Evolutionary conservation across 139 green algal species (phyloP), one percentile per base, ranked within the genome.

Genomic region (Coelastrella sp.): DNA sequence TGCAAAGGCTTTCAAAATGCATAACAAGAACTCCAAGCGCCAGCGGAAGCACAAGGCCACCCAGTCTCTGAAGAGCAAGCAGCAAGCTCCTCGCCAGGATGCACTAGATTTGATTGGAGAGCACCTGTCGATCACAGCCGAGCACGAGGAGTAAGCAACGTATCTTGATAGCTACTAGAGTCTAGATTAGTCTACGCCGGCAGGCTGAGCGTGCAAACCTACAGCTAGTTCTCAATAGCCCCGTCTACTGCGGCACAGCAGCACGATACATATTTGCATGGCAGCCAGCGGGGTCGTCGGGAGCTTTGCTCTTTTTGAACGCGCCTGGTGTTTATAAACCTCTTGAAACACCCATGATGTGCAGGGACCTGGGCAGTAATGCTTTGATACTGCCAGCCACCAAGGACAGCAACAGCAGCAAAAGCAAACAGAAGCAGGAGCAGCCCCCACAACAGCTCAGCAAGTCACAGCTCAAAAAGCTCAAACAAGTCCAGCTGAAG

Each of bases 381-480:
- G 92, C 93, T 2, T 68, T 93, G 54, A 92, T 95, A 78, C 77
- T 95, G 64, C 92, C 92, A 22, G 54, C 65, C 65, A 32, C 58
- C 4, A 23, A 22, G 7, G 59, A 16, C 23, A 88, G 59, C 7
- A 71, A 20, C 68, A 79, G 22, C 79, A 5, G 75, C 13, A 73
- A 73, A 7, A 73, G n/a, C 3, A 19, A 47, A 6, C 32, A 8
- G 4, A n/a, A 23, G 5, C 5, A 56, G 6, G 6, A 68, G 65
- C 83, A 86, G 75, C 64, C 85, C 58, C 17, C 66, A 66, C 89
- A 68, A 73, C 75, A 91, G 88, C 82, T 95, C 4, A 94, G 89
- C 90, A 98, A 97, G 84, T 93, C 95, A 0, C 92, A 97, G 94
- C 94, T 94, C 47, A 93, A 96, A 56, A 98, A 98, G 92, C 91